These are phyloP conservation scores for Mycena vulgaris DNA, from an alignment of 768 basidiomycete genomes.

Conservation along the genomic window DNA sequence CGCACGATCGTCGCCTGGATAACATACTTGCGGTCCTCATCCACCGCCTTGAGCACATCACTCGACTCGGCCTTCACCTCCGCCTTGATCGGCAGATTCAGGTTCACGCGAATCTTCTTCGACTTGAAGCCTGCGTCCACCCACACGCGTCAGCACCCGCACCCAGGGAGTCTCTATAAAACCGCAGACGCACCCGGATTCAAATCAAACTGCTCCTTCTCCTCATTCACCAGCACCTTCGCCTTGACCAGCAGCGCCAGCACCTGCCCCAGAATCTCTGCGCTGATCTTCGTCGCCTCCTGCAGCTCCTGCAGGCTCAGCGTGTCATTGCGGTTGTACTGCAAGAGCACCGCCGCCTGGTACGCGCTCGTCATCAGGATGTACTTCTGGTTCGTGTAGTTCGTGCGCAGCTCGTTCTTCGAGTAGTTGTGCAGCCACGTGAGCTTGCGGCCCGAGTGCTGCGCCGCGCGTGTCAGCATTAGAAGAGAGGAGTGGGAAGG, in stretches of 20 bases:
- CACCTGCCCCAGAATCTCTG: conserved; percentile 36
- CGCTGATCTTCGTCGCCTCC: conserved; percentile 35
- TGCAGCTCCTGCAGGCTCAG: conserved; percentile 51
- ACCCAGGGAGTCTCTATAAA: neutral
- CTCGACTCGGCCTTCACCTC: conserved; percentile 93
- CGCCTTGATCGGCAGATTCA: conserved; percentile 94
- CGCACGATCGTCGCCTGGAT: conserved; percentile 96
- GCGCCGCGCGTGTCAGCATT: conserved; percentile 49
- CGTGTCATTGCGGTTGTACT: conserved; percentile 94
- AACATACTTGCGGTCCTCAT: conserved; percentile 97
- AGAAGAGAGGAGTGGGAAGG: neutral
- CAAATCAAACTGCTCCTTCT: conserved; percentile 91
- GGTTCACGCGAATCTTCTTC: conserved; percentile 93
- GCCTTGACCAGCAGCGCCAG: conserved; percentile 82
- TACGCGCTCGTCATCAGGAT: conserved; percentile 95
- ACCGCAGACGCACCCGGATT: conserved; percentile 73
- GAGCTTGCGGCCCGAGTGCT: conserved; percentile 96
- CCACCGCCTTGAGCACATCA: conserved; percentile 94
- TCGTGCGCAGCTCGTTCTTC: conserved; percentile 96
- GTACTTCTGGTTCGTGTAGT: conserved; percentile 95
- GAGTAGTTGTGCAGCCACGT: conserved; percentile 99
- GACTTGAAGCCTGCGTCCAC: conserved; percentile 81
- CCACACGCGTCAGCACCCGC: neutral
- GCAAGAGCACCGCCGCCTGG: conserved; percentile 93
- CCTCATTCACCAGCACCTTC: conserved; percentile 91